These are phyloP conservation scores for Microcyclospora tardicrescens DNA, from an alignment of 2,329 filamentous ascomycete genomes.

Conservation along the genomic window DNA sequence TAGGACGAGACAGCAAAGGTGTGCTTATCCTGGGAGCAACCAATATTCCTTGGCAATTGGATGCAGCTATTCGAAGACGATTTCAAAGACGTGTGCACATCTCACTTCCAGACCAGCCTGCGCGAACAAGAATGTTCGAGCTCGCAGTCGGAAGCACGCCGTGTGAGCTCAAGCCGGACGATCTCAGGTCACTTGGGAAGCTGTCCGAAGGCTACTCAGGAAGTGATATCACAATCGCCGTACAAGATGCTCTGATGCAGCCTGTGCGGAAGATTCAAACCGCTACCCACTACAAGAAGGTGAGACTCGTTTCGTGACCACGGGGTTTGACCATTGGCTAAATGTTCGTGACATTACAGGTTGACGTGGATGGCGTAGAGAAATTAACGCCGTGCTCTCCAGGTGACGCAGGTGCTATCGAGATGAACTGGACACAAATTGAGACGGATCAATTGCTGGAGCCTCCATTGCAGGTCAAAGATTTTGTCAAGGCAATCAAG, in stretches of 20 bases:
- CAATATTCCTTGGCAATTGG: constrained; percentile 97
- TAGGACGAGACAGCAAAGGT: constrained; percentile 86
- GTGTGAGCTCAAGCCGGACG: constrained; percentile 62
- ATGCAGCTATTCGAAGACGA: constrained; percentile 85
- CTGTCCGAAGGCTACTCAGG: constrained; percentile 90
- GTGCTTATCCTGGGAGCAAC: constrained; percentile 92
- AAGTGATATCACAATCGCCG: constrained; percentile 88
- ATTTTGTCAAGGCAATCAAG: constrained; percentile 87
- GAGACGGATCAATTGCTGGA: constrained; percentile 75
- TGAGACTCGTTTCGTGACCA: constrained; percentile 26
- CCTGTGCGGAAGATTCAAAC: constrained; percentile 94
- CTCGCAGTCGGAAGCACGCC: constrained; percentile 87
- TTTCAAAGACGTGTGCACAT: constrained; percentile 97
- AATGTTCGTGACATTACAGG: constrained; percentile 33
- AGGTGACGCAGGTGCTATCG: constrained; percentile 68
- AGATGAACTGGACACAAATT: constrained; percentile 89
- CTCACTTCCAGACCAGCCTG: constrained; percentile 73
- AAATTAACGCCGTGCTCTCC: constrained; percentile 87
- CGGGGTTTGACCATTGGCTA: background rate
- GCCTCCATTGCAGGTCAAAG: constrained; percentile 73
- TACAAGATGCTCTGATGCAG: constrained; percentile 95
- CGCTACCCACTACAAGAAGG: constrained; percentile 94
- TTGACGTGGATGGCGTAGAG: constrained; percentile 51
- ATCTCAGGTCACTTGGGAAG: constrained; percentile 68
- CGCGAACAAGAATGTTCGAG: constrained; percentile 90